phyloP scores from a whole-genome alignment of 768 basidiomycete species.

The Lanmaoa pseudosensibilis region DNA sequence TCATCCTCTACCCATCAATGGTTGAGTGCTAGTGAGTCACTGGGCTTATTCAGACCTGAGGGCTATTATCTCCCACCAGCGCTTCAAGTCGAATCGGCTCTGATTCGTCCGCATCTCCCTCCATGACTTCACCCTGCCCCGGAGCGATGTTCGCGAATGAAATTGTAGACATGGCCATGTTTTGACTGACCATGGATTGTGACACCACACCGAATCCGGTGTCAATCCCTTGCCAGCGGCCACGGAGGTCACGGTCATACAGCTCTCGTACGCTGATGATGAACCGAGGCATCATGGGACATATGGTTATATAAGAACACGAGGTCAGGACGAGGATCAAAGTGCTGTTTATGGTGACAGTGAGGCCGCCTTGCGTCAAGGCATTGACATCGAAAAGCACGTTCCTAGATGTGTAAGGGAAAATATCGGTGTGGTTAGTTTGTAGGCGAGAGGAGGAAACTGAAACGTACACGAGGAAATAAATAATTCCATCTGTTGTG shows the following conservation, averaged over 20 bases:
- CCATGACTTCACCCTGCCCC: not conserved
- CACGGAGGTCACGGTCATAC: not conserved
- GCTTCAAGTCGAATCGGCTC: not conserved
- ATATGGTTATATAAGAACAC: not conserved
- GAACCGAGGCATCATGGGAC: too few species aligned
- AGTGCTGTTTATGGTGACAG: not conserved
- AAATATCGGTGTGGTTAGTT: not conserved
- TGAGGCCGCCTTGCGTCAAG: too few species aligned
- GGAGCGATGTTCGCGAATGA: too few species aligned
- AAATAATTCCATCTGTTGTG: conserved; percentile 5
- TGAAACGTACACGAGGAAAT: conserved; percentile 10
- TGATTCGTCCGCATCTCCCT: not conserved
- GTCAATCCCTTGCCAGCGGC: not conserved
- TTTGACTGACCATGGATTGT: not conserved
- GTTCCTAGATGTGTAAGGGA: not conserved
- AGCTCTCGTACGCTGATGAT: not conserved
- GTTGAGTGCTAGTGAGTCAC: too few species aligned
- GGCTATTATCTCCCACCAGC: not conserved
- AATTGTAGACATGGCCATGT: too few species aligned
- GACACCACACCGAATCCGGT: not conserved
- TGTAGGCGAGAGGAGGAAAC: not conserved
- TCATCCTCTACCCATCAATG: too few species aligned
- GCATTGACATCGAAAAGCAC: not conserved
- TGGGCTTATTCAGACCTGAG: not conserved
- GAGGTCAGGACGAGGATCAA: not conserved